Evolutionary conservation across 1,284 basidiomycete species (phyloP).

Genomic region (Cerioporus squamosus): DNA sequence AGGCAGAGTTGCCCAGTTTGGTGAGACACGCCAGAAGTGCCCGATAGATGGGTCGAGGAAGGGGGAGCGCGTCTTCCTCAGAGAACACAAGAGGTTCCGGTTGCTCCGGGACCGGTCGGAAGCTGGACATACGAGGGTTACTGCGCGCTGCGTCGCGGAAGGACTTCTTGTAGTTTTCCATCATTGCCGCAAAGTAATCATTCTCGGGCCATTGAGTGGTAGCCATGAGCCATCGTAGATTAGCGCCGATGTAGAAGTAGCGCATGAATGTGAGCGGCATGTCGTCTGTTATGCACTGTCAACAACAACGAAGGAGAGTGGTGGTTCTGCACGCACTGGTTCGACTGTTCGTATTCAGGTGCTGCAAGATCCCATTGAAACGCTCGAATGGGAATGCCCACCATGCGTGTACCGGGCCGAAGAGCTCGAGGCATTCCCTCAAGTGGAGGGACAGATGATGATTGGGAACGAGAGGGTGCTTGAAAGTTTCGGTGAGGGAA

Average conservation of each 20-base stretch:
- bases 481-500: constrained; percentile 33
- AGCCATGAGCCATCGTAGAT: constrained; percentile 8
- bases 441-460: constrained; percentile 45
- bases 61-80: too few species aligned
- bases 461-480: constrained; percentile 35
- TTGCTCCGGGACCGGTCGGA: too few species aligned
- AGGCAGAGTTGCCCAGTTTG: not conserved
- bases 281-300: not conserved
- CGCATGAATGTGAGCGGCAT: constrained; percentile 19
- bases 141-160: not conserved
- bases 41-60: not conserved
- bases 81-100: too few species aligned
- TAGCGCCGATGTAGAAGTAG: constrained; percentile 12
- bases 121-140: too few species aligned
- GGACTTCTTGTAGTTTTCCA: not conserved
- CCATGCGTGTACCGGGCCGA: constrained; percentile 42
- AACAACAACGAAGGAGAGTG: too few species aligned
- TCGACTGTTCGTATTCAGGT: constrained; percentile 11
- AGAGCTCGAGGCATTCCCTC: constrained; percentile 28
- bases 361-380: constrained; percentile 17
- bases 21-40: not conserved
- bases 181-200: not conserved
- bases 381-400: constrained; percentile 15
- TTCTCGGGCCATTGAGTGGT: constrained; percentile 6
- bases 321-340: not conserved